Conservation (phyloP, 305 asterid genomes). For the Galium porrigens region DNA sequence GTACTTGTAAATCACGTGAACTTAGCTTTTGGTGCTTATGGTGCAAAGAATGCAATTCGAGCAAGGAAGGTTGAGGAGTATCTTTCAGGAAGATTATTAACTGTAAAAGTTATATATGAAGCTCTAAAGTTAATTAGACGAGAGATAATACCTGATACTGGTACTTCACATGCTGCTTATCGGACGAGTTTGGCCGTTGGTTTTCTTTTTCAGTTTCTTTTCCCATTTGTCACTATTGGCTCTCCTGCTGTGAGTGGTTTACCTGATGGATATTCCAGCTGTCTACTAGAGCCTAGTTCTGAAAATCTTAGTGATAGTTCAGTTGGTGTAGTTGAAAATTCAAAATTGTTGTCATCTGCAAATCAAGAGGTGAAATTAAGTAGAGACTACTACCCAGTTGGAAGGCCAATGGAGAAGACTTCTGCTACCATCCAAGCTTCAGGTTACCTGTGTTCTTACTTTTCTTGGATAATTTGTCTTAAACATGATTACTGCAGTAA, state of each 20-base stretch:
- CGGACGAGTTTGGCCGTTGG: constrained; percentile 61
- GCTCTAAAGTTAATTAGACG: constrained; percentile 45
- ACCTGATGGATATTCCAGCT: constrained; percentile 14
- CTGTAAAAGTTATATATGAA: constrained; percentile 29
- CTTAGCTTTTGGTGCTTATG: constrained; percentile 24
- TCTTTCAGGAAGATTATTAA: constrained; percentile 36
- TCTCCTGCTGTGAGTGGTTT: constrained; percentile 16
- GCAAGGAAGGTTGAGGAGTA: constrained; percentile 29
- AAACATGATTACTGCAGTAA: background rate
- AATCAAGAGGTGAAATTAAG: constrained; percentile 50
- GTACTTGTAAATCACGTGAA: constrained; percentile 14
- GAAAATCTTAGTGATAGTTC: constrained; percentile 11
- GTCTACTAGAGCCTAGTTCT: constrained; percentile 17
- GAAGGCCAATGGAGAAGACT: constrained; percentile 49
- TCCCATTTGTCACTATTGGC: constrained; percentile 22
- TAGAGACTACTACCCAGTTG: constrained; percentile 56
- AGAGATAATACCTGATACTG: constrained; percentile 43
- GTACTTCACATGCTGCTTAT: constrained; percentile 51
- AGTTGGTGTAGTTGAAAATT: constrained; percentile 14
- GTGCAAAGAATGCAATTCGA: constrained; percentile 20
- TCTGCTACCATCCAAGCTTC: constrained; percentile 77
- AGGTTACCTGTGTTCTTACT: constrained; percentile 29
- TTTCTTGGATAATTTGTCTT: background rate
- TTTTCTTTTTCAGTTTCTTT: constrained; percentile 56
- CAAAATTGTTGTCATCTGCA: constrained; percentile 39